These are phyloP conservation scores for Celoporthe dispersa DNA, from an alignment of 2,329 filamentous ascomycete species.

Conservation along the genomic window DNA sequence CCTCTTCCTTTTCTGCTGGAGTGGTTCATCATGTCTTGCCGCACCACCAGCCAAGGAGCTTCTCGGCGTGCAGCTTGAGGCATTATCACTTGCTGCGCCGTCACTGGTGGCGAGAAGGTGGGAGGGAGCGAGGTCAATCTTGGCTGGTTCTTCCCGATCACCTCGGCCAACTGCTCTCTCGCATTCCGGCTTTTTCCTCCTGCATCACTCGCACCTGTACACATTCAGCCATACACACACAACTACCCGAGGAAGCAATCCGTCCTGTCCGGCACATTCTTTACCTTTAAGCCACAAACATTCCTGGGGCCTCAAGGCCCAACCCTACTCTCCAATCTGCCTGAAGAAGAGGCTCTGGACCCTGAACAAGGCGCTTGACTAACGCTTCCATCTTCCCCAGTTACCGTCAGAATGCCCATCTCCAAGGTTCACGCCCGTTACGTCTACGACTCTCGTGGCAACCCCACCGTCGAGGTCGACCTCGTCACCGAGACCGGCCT, in stretches of 20 bases:
- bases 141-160: not conserved
- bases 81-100: constrained; percentile 23
- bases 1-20: not conserved
- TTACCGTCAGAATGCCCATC: constrained; percentile 74
- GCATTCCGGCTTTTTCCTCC: not conserved
- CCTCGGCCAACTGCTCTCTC: constrained; percentile 1
- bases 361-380: not conserved
- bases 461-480: constrained; percentile 98
- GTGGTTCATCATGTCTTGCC: not conserved
- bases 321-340: not conserved
- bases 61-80: constrained; percentile 17
- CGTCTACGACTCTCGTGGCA: constrained; percentile 98
- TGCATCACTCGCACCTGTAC: not conserved
- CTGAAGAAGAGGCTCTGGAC: not conserved
- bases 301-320: not conserved
- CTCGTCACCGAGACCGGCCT: constrained; percentile 95
- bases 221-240: not conserved
- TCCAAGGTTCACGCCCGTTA: constrained; percentile 89
- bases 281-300: not conserved
- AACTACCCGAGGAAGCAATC: not conserved
- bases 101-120: not conserved
- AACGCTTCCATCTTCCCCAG: not conserved
- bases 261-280: not conserved
- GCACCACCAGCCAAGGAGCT: not conserved
- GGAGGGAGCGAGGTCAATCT: not conserved